phyloP scores from a whole-genome alignment of 1,139 yeast genomes.

The Diutina pseudorugosa region DNA sequence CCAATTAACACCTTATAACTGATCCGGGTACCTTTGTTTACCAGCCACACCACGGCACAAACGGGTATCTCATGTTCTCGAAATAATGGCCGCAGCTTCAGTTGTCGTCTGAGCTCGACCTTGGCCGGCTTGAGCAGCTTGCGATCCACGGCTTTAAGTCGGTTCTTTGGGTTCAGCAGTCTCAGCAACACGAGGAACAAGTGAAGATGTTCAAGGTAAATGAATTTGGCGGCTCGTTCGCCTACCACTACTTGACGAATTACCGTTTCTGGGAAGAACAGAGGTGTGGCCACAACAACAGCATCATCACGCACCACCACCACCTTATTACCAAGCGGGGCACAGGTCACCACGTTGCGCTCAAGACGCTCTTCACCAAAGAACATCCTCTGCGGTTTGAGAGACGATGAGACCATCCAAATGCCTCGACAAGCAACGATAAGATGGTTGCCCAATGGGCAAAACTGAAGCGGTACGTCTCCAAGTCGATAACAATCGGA shows the following conservation, averaged over 20 bases:
- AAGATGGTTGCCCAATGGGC: neutral
- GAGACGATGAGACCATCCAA: neutral
- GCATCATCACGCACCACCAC: neutral
- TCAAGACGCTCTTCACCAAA: neutral
- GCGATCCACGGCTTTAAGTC: neutral
- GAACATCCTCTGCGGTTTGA: neutral
- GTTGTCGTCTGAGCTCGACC: neutral
- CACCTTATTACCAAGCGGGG: neutral
- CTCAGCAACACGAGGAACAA: neutral
- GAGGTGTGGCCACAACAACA: neutral
- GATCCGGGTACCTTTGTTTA: neutral
- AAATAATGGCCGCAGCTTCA: neutral
- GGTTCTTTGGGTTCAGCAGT: neutral
- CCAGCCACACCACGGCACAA: neutral
- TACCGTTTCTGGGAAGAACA: neutral
- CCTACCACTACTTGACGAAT: neutral
- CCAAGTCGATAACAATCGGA: neutral
- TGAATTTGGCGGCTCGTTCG: neutral
- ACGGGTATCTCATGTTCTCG: neutral
- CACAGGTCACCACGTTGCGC: neutral
- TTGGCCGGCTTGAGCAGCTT: neutral
- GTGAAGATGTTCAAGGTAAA: neutral
- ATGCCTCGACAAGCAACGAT: neutral
- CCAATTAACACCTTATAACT: neutral
- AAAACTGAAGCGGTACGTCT: neutral